Base-by-base conservation (phyloP, 768 basidiomycete genomes). In the Termitomyces sp. region DNA sequence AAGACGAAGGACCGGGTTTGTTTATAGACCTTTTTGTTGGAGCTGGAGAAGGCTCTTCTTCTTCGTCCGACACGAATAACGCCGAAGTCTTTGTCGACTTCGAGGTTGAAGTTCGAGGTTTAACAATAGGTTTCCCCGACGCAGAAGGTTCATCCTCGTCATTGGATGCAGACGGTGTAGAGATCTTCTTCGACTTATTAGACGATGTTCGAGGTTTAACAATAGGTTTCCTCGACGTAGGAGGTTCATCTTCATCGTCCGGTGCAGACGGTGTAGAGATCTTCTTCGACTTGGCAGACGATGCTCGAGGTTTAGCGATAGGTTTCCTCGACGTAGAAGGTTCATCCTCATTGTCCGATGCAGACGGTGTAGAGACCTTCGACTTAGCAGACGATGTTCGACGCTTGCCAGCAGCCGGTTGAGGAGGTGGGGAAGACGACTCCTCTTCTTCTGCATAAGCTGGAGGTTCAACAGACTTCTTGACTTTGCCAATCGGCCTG, bases 361-460 rank as follows among this genome's bases (percentile, higher is more conserved):
- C 43, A 26, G 55, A 54, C 7, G 47, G 57, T 18, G 52, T 40
- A 16, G 46, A 20, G 13, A 20, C 58, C 46, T 44, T 57, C 16
- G 32, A 48, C 22, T 36, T 56, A 1, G 36, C 30, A 27, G 51
- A 30, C 24, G 53, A 53, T 4, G 50, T n/a, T 10, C 27, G 49
- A 53, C n/a, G n/a, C 27, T 44, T 62, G 12, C 14, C 45, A 51
- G 32, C 22, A n/a, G 45, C 48, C 14, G 45, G 48, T 52, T 33
- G 58, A 32, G 44, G 59, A 8, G 40, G 16, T 3, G 58, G 58
- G 12, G 48, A 39, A 3, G 56, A 43, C 9, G 58, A 48, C 8
- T 47, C 58, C 45, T 63, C 54, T 22, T 66, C 61, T 13, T 63
- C 60, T 27, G 55, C 62, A 27, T 40, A 47, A 44, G 59, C 60